Evolutionary conservation across 2,329 filamentous ascomycete genomes (phyloP), one percentile per base, ranked within the genome.

Genomic region (Arthrobotrys megalospora): DNA sequence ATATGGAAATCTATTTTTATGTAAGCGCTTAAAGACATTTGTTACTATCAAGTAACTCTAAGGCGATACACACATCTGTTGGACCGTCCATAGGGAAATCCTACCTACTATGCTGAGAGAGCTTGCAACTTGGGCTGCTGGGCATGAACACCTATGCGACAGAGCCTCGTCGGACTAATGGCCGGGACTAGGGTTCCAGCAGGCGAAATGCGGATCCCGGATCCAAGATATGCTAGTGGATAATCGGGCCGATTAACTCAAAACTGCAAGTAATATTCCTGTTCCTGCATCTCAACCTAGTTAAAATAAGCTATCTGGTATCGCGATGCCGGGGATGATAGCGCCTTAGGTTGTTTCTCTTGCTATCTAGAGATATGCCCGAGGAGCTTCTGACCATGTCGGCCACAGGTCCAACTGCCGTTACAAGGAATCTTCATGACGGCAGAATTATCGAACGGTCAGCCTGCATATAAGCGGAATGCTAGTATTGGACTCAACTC

Each of bases 211-310:
- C 38, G n/a, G 41, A 24, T 32, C 19, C 66, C 69, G 69, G 69
- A 66, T 66, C 68, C 68, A 73, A 73, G 60, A 34, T 73, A 41
- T 66, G 6, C 38, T 55, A 16, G 60, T 72, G 69, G 62, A 65
- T 48, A 60, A 24, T 36, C 69, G 69, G 60, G 45, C 69, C 69
- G 69, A 45, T 28, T 65, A 60, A 66, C 36, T 50, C 41, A 21
- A 28, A 28, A 63, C 32, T 32, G 55, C 6, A 47, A 14, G 53
- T 45, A 6, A 45, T 24, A 34, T 58, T 38, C n/a, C 12, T 48
- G 69, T 73, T 73, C 60, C 69, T 73, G 69, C 69, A 53, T 73
- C 36, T 43, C 48, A n/a, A 16, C 16, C 47, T 16, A 21, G 16
- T 4, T 21, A 50, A 45, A 14, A 45, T 12, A 24, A 12, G 50